These are phyloP conservation scores for Pseudocohnilembus persalinus DNA, from an alignment of 169 alveolate species.

Conservation along the genomic window DNA sequence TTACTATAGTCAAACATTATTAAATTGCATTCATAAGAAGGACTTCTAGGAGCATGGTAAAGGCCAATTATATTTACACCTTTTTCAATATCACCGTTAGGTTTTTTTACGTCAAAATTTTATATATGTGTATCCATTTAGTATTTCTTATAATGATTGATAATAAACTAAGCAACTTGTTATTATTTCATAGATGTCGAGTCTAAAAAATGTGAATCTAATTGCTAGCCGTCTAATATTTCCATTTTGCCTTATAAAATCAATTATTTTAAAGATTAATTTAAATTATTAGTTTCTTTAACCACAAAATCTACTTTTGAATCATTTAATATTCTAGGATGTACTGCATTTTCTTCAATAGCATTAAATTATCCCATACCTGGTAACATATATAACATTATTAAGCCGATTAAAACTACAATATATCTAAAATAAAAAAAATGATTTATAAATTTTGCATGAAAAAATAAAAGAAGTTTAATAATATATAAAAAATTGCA, in stretches of 20 bases:
- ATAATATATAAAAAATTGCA: too few species aligned
- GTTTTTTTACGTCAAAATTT: neutral
- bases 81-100: neutral
- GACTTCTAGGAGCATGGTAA: neutral
- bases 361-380: neutral
- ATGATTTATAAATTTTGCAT: too few species aligned
- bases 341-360: neutral
- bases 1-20: neutral
- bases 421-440: neutral
- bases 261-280: too few species aligned
- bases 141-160: neutral
- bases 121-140: neutral
- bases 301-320: neutral
- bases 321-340: neutral
- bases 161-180: too few species aligned
- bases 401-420: neutral
- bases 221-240: too few species aligned
- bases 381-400: neutral
- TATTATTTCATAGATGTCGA: neutral
- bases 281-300: neutral
- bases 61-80: neutral
- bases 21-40: neutral
- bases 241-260: neutral
- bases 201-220: neutral
- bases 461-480: too few species aligned